Base-by-base conservation (phyloP, 768 basidiomycete species). In the Lactifluus subvellereus region DNA sequence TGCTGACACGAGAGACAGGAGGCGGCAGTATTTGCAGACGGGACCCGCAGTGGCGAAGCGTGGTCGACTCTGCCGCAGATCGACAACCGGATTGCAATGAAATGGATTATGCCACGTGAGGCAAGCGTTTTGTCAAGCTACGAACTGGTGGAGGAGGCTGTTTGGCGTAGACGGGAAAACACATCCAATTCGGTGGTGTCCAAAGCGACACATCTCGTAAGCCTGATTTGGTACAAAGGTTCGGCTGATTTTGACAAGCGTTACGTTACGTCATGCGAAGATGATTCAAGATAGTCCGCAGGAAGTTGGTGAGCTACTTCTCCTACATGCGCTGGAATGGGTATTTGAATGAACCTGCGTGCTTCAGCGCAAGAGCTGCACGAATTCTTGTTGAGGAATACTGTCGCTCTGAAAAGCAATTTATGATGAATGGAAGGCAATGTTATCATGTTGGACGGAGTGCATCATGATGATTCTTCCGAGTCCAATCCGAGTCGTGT, bases 11-110 rank as follows among this genome's bases (percentile, higher is more conserved):
- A 51, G 42, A 40, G 40, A 50, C 66, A 77, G 67, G 91, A 92
- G 73, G 86, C 82, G 2, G 71, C 81, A 3, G 76, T 81, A 18
- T 89, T 89, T 71, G 73, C 77, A 0, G 86, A 87, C 57, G 70
- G 68, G 7, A n/a, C 60, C 22, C 22, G 67, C 4, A 2, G 73
- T 70, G 54, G 77, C 37, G 77, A 74, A 49, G 79, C 80, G 57
- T 79, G 73, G 71, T 68, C 72, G 43, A 70, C 73, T 11, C 60
- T 77, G 16, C 52, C 67, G 9, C 35, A 59, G 16, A 72, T 89
- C 33, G 82, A 85, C 54, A 74, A 77, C 52, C 73, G 76, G 42
- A 79, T 88, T 35, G 73, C 77, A 50, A 60, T 88, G 57, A 72
- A 76, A 32, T 89, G 82, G 81, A 72, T 86, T 40, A 71, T 88